phyloP scores from a whole-genome alignment of 2,329 filamentous ascomycete genomes.

The Fusarium sp. region DNA sequence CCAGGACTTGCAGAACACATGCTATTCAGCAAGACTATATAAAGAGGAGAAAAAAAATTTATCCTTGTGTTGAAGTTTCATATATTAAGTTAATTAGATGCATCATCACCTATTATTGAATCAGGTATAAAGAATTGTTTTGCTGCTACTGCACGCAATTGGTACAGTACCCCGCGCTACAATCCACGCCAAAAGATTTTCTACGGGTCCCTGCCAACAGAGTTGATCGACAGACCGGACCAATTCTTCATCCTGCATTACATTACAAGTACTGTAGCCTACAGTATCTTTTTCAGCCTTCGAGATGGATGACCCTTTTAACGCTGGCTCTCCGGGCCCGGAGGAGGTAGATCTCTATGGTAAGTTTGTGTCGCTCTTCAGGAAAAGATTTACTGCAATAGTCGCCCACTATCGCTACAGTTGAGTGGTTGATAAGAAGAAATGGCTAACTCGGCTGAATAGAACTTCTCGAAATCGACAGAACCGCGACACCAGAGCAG shows the following conservation, averaged over 20 bases:
- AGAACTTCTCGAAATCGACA: conserved; percentile 85
- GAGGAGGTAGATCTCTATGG: conserved; percentile 71
- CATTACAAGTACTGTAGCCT: conserved; percentile 27
- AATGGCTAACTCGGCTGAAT: conserved; percentile 30
- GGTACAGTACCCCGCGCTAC: conserved; percentile 41
- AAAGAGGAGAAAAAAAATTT: not conserved
- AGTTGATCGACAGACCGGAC: conserved; percentile 36
- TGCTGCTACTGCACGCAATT: not conserved
- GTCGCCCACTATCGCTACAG: not conserved
- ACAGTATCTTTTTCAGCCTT: conserved; percentile 18
- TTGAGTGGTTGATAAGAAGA: conserved; percentile 12
- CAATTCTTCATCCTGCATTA: conserved; percentile 48
- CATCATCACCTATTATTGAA: not conserved
- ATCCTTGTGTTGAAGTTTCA: not conserved
- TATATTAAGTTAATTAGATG: not conserved
- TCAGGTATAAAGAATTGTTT: not conserved
- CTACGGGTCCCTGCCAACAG: conserved; percentile 35
- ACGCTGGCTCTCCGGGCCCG: conserved; percentile 43
- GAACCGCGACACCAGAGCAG: conserved; percentile 77
- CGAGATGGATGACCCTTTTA: conserved; percentile 44
- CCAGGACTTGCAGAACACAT: not conserved
- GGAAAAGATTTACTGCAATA: not conserved
- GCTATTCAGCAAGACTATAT: not conserved
- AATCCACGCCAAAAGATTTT: conserved; percentile 44
- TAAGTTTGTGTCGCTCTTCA: conserved; percentile 49